phyloP scores from a whole-genome alignment of 108 stramenopile species.

The Pseudonitzschia multiseries region DNA sequence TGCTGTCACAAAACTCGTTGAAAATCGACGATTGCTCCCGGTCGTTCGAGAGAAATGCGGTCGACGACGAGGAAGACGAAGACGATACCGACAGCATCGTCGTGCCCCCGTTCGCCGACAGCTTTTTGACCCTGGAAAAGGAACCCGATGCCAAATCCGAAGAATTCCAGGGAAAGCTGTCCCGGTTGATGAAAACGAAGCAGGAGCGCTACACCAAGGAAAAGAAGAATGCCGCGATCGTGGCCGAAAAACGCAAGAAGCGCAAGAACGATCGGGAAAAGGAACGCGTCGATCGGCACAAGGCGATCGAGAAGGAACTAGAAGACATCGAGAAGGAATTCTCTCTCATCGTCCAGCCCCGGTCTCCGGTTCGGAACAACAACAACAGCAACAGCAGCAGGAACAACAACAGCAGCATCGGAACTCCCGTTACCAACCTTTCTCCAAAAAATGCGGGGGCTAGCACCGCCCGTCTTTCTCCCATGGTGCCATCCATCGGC shows the following conservation, averaged over 20 bases:
- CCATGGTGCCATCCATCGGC: neutral
- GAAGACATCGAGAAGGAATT: conserved; percentile 34
- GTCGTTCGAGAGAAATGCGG: neutral
- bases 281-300: conserved; percentile 33
- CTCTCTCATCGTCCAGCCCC: conserved; percentile 1
- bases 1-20: conserved; percentile 25
- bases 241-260: conserved; percentile 33
- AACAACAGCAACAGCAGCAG: neutral
- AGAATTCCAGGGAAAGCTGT: conserved; percentile 25
- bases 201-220: conserved; percentile 31
- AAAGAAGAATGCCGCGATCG: conserved; percentile 31
- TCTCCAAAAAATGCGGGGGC: neutral
- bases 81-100: neutral
- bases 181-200: conserved; percentile 27
- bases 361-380: conserved; percentile 9
- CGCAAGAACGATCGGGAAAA: conserved; percentile 25
- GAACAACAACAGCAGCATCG: neutral
- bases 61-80: neutral
- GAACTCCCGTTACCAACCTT: neutral
- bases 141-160: conserved; percentile 16
- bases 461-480: neutral
- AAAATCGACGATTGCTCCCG: neutral
- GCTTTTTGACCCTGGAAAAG: neutral
- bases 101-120: neutral
- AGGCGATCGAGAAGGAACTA: conserved; percentile 33